A percentile compares a stretch with the other conserved stretches of the same genome.
These are phyloP conservation scores for Tolypocladium tundrense DNA, from an alignment of 2,329 filamentous ascomycete genomes.

Conservation along the genomic window DNA sequence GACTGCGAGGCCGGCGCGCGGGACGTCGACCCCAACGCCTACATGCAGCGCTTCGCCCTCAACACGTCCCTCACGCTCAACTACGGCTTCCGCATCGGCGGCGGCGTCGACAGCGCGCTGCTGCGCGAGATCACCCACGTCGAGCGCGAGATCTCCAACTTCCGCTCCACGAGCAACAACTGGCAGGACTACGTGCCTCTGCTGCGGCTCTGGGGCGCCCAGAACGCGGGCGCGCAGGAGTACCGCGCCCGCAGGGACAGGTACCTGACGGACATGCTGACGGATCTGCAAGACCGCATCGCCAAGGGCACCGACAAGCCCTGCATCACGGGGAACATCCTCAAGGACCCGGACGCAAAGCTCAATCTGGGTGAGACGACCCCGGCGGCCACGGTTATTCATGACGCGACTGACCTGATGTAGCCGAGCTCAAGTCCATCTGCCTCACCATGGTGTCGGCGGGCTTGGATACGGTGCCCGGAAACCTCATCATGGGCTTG, in stretches of 20 bases:
- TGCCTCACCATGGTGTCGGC: constrained; percentile 75
- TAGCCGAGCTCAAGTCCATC: constrained; percentile 69
- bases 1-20: constrained; percentile 51
- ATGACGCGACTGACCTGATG: background rate
- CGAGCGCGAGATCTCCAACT: constrained; percentile 65
- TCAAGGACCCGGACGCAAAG: constrained; percentile 38
- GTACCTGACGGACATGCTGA: constrained; percentile 57
- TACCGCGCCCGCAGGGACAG: constrained; percentile 60
- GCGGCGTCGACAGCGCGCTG: constrained; percentile 55
- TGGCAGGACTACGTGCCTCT: constrained; percentile 80
- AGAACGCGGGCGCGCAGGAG: constrained; percentile 51
- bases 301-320: constrained; percentile 28
- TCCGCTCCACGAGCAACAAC: constrained; percentile 71
- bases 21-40: constrained; percentile 61
- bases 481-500: constrained; percentile 70
- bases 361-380: constrained; percentile 22
- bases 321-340: constrained; percentile 37
- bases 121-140: constrained; percentile 66
- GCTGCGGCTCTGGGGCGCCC: constrained; percentile 52
- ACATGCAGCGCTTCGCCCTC: constrained; percentile 66
- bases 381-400: too few species aligned
- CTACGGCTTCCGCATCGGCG: constrained; percentile 68
- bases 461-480: constrained; percentile 71
- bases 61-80: constrained; percentile 71
- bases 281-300: constrained; percentile 35